Percentiles rank a stretch among this genome's conserved stretches.
Evolutionary conservation across 345 rosid species (phyloP).

Genomic region (Acer negundo): DNA sequence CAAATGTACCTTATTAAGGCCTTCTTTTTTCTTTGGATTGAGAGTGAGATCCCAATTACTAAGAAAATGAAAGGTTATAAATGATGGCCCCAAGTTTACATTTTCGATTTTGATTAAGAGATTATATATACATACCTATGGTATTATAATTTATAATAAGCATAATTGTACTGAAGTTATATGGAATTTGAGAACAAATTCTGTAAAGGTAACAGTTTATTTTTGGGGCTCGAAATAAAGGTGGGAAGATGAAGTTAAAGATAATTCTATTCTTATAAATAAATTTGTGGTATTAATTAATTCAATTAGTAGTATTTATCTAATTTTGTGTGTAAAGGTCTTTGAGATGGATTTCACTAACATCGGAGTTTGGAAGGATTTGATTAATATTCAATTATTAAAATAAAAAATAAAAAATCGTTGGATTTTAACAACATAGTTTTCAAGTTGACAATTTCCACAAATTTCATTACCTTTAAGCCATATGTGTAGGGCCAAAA

Average conservation of each 20-base stretch:
- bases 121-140: no score
- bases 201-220: neutral
- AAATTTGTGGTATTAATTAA: no score
- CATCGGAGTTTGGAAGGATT: neutral
- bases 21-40: neutral
- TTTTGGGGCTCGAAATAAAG: neutral
- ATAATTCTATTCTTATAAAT: no score
- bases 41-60: conserved; percentile 4
- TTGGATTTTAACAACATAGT: neutral
- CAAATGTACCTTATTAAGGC: neutral
- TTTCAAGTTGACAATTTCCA: neutral
- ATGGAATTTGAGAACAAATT: neutral
- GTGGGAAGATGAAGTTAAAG: neutral
- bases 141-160: neutral
- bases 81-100: neutral
- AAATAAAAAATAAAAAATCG: no score
- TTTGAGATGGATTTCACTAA: neutral
- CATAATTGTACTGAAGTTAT: neutral
- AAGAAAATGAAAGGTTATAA: no score
- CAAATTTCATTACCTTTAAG: neutral
- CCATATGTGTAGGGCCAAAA: neutral
- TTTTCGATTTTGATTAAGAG: neutral
- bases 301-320: neutral
- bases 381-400: no score
- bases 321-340: neutral